Base-by-base conservation (phyloP, 1,139 yeast species). In the Keqinozyma sinolaborantium region DNA sequence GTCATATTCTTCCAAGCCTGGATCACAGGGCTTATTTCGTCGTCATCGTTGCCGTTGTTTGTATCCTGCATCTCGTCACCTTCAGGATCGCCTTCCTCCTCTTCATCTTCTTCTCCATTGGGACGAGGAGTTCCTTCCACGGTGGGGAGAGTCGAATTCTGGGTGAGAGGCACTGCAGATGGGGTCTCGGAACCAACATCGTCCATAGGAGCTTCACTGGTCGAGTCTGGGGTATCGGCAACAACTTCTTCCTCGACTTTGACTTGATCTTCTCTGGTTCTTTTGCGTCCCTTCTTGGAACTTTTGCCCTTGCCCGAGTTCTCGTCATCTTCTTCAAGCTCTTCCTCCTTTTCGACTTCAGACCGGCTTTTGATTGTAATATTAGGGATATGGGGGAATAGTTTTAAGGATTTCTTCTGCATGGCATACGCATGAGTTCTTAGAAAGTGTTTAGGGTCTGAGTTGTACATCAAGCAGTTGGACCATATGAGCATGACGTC, bases 401-500 rank as follows among this genome's bases (percentile, higher is more conserved):
- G 65, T 34, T 79, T 73, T 34, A 79, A 56, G 0, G 97, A 80
- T 51, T 85, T 86, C 56, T 86, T 87, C 46, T 88, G 95, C 98
- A 92, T 94, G 3, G 97, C 97, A 31, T 84, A 60, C 0, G 98
- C 98, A 61, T 92, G 97, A 0, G 81, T 86, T 35, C 99, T 69
- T 25, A 92, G 59, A 45, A 85, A 90, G 56, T 94, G 97, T 39
- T 82, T 83, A 2, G 98, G 98, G 49, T 94, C 98, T 0, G 97
- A 85, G 55, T 94, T 94, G 53, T 87, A 94, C 0, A 90, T 77
- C 40, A 94, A 64, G 55, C 99, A 94, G 56, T 94, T 94, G 39
- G 80, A 79, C 98, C 98, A 94, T 23, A 94, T 94, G 34, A 94
- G 69, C 90, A 85, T 85, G 36, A 92, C 64, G 55, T 92, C 98